Conservation (phyloP, 1,284 basidiomycete species). For the Ustilago xerochloae region DNA sequence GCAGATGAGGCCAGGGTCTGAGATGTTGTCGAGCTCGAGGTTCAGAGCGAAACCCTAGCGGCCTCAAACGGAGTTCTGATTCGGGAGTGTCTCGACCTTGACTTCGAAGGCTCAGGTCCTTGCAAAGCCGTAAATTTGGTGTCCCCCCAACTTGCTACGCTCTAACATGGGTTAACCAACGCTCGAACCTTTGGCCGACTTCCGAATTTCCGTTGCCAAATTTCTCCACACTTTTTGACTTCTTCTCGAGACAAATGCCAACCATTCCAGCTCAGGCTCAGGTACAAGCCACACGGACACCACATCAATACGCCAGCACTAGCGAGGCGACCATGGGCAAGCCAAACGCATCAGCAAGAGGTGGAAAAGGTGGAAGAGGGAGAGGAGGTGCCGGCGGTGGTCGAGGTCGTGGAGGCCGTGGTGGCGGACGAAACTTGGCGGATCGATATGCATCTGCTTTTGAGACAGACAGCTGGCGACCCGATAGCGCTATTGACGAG, state of each 20-base stretch:
- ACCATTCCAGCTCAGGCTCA: background rate
- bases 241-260: conserved; percentile 5
- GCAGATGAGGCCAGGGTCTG: background rate
- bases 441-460: conserved; percentile 39
- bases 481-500: conserved; percentile 50
- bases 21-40: background rate
- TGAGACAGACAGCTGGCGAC: conserved; percentile 44
- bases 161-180: background rate
- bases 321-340: conserved; percentile 37
- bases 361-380: conserved; percentile 35
- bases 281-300: background rate
- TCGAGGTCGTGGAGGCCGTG: conserved; percentile 33
- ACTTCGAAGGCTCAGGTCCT: conserved; percentile 7
- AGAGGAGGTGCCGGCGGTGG: conserved; percentile 32
- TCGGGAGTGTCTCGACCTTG: background rate
- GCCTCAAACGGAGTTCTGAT: conserved; percentile 31
- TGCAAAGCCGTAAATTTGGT: conserved; percentile 18
- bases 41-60: conserved; percentile 10
- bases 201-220: conserved; percentile 10
- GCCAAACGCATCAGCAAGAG: conserved; percentile 22
- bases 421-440: conserved; percentile 33
- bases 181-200: background rate
- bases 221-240: conserved; percentile 22
- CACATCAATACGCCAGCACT: background rate
- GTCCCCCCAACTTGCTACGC: background rate